Conservation (phyloP, 1,284 basidiomycete genomes). For the Trametes polyzona region DNA sequence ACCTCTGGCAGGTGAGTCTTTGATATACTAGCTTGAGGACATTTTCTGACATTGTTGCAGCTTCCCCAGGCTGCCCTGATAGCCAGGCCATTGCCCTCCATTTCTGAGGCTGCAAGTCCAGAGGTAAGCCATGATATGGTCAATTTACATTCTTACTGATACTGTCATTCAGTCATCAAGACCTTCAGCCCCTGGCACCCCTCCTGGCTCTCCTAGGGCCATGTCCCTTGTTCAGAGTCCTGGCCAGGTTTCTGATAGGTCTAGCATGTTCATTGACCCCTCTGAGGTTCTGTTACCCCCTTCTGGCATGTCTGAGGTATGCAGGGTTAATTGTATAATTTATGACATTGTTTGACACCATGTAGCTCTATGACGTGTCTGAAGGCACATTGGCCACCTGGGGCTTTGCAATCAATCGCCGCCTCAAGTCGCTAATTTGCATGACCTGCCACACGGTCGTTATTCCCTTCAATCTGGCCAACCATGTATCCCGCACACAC, state of each 20-base stretch:
- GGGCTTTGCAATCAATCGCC: slow-evolving; percentile 1
- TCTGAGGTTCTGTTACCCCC: background rate
- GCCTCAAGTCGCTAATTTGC: slow-evolving; percentile 6
- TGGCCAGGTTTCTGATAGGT: background rate
- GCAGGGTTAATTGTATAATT: background rate
- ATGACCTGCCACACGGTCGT: background rate
- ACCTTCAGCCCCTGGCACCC: background rate
- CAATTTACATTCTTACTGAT: too few species aligned
- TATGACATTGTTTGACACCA: background rate
- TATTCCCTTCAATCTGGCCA: background rate
- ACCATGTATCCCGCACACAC: background rate
- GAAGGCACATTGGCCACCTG: background rate
- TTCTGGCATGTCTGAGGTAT: background rate
- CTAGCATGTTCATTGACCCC: background rate
- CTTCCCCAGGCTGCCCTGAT: too few species aligned
- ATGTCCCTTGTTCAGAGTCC: background rate
- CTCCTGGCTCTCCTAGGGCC: background rate
- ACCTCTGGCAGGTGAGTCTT: too few species aligned
- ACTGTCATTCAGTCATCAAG: background rate
- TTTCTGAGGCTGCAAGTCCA: too few species aligned
- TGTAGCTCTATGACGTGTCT: background rate
- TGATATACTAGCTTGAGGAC: too few species aligned
- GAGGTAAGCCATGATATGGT: too few species aligned
- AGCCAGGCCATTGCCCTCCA: too few species aligned
- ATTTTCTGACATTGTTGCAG: too few species aligned